Evolutionary conservation across 768 basidiomycete species (phyloP), one percentile per base, ranked within the genome.

Genomic region (Panaeolus cyanescens): DNA sequence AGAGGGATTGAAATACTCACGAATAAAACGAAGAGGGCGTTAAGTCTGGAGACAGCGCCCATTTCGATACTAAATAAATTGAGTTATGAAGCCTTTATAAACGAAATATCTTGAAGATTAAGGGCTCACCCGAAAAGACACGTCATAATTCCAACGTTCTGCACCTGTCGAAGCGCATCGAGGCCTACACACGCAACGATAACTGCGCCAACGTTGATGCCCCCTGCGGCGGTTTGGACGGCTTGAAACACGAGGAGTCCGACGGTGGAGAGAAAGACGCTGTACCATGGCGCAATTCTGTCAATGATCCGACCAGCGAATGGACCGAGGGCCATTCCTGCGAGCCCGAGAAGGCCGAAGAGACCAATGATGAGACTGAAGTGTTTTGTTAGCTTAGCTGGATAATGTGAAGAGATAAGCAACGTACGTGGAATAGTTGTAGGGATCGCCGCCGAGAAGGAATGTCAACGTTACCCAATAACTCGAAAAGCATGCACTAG

Each of bases 391-490:
- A n/a, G n/a, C n/a, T n/a, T n/a, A n/a, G n/a, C n/a, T n/a, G n/a
- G n/a, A n/a, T 15, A 50, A 13, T 8, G 59, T 45, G 13, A 25
- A 10, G 2, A 25, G 19, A 31, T 36, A 17, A 6, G 5, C 10
- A 22, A 79, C 80, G 32, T 77, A 83, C 89, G 88, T 90, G 1
- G 87, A 88, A 64, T 89, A 93, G 65, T 85, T 68, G 68, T 93
- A 95, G 0, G 91, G 89, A 3, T 85, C 72, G 2, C 86, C 90
- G 5, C 86, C 88, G 0, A 96, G 84, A 9, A 94, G 75, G 76
- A 94, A 96, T 0, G 92, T 93, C 61, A 92, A 72, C 2, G 89
- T 90, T 7, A 90, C 87, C 88, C 88, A 87, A 64, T 85, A 87
- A 63, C 75, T 80, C 17, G 76, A 77, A 65, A 83, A 83, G 54